These are phyloP conservation scores for Pseudogymnoascus sp. DNA, from an alignment of 2,329 filamentous ascomycete genomes.

Conservation along the genomic window DNA sequence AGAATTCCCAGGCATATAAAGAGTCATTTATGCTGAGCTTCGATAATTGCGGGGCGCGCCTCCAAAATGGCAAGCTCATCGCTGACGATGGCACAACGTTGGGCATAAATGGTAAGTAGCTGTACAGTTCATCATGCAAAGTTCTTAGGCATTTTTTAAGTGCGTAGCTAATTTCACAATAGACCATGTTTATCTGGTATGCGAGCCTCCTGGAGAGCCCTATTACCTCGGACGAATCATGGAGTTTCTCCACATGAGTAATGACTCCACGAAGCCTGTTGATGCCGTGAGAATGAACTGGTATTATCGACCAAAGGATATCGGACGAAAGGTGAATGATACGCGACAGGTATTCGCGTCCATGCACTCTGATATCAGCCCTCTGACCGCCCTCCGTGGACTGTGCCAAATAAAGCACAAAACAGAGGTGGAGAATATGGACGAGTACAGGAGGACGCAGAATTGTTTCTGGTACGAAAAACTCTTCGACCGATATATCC, in stretches of 20 bases:
- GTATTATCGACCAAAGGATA: constrained; percentile 96
- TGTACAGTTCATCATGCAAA: not conserved
- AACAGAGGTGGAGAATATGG: constrained; percentile 74
- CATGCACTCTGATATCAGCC: constrained; percentile 97
- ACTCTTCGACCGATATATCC: constrained; percentile 95
- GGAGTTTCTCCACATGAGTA: constrained; percentile 86
- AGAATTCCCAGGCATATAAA: constrained; percentile 22
- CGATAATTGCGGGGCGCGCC: constrained; percentile 58
- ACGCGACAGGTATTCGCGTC: constrained; percentile 88
- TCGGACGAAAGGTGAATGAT: constrained; percentile 85
- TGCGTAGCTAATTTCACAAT: constrained; percentile 18
- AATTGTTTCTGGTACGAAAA: constrained; percentile 97
- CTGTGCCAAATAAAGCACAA: constrained; percentile 89
- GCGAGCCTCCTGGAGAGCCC: constrained; percentile 93
- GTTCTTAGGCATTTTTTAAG: constrained; percentile 12
- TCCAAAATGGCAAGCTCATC: constrained; percentile 70
- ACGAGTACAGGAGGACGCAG: constrained; percentile 74
- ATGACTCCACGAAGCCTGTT: constrained; percentile 64
- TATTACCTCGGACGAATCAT: constrained; percentile 98
- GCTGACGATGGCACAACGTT: constrained; percentile 87
- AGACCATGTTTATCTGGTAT: constrained; percentile 92
- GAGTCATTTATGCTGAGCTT: constrained; percentile 89
- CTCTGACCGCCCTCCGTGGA: constrained; percentile 82
- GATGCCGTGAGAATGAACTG: constrained; percentile 92
- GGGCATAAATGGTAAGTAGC: constrained; percentile 70